A percentile compares a stretch with the other conserved stretches of the same genome.
These are phyloP conservation scores for Pseudotsuga menziesii DNA, from an alignment of 75 land plant species.

Conservation along the genomic window DNA sequence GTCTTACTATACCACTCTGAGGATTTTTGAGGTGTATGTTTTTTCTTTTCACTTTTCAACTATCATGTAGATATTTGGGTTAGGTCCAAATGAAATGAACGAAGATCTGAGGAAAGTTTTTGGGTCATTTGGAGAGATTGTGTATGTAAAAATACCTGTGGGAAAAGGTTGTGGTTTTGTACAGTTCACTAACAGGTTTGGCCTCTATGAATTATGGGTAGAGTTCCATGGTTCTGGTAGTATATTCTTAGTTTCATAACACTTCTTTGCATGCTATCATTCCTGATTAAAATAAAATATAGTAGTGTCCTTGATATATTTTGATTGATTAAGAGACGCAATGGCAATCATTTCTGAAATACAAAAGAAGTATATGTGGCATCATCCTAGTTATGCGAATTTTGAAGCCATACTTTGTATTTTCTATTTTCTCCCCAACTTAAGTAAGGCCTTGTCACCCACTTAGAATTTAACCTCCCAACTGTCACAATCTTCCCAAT, in stretches of 20 bases:
- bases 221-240: not conserved
- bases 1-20: not conserved
- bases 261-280: not conserved
- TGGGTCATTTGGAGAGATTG: constrained; percentile 75
- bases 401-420: not conserved
- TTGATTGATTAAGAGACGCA: not conserved
- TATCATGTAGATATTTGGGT: constrained; percentile 77
- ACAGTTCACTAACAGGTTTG: constrained; percentile 82
- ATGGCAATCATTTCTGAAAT: not conserved
- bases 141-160: constrained; percentile 92
- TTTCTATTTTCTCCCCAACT: too few relatives aligned
- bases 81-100: constrained; percentile 78
- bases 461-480: too few relatives aligned
- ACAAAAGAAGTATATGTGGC: not conserved
- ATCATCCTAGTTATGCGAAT: not conserved
- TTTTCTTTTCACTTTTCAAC: not conserved
- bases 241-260: not conserved
- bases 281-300: not conserved
- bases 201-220: not conserved
- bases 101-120: constrained; percentile 80
- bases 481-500: too few relatives aligned
- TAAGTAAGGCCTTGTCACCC: too few relatives aligned
- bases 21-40: not conserved
- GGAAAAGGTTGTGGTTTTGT: constrained; percentile 98
- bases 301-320: not conserved